A percentile compares a stretch with the other conserved stretches of the same genome.
phyloP scores from a whole-genome alignment of 441 rosid genomes.

The Theobroma grandiflorum region DNA sequence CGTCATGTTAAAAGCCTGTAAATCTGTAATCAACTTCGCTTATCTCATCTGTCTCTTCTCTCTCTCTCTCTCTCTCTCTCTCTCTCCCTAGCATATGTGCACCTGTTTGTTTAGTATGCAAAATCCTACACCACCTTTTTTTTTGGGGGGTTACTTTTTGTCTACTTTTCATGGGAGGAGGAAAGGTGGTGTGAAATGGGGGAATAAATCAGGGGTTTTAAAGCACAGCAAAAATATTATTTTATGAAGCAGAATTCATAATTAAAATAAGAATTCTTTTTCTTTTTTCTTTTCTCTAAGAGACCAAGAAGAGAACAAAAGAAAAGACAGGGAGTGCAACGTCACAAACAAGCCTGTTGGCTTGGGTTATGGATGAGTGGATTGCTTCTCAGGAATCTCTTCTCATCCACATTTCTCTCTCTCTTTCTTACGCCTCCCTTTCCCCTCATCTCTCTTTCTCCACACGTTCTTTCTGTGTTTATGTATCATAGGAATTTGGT shows the following conservation, averaged over 20 bases:
- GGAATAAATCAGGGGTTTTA: slow-evolving; percentile 12
- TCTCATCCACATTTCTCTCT: slow-evolving; percentile 45
- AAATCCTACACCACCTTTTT: slow-evolving; percentile 8
- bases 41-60: slow-evolving; percentile 7
- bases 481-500: slow-evolving; percentile 5
- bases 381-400: slow-evolving; percentile 37
- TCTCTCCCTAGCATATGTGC: neutral
- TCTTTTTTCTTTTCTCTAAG: neutral
- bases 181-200: slow-evolving; percentile 26
- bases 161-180: slow-evolving; percentile 31
- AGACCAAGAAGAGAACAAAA: slow-evolving; percentile 43
- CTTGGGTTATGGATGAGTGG: slow-evolving; percentile 44
- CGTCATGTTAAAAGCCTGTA: slow-evolving; percentile 30
- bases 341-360: slow-evolving; percentile 43
- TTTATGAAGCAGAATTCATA: slow-evolving; percentile 12
- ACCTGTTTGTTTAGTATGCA: neutral
- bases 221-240: neutral
- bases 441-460: neutral
- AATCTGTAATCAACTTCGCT: slow-evolving; percentile 32
- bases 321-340: slow-evolving; percentile 66
- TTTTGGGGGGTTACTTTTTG: slow-evolving; percentile 25
- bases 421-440: slow-evolving; percentile 21
- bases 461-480: too few species aligned
- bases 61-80: slow-evolving; percentile 5
- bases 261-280: slow-evolving; percentile 21